phyloP scores from a whole-genome alignment of 495 filamentous ascomycete species.

The Poronia punctata region DNA sequence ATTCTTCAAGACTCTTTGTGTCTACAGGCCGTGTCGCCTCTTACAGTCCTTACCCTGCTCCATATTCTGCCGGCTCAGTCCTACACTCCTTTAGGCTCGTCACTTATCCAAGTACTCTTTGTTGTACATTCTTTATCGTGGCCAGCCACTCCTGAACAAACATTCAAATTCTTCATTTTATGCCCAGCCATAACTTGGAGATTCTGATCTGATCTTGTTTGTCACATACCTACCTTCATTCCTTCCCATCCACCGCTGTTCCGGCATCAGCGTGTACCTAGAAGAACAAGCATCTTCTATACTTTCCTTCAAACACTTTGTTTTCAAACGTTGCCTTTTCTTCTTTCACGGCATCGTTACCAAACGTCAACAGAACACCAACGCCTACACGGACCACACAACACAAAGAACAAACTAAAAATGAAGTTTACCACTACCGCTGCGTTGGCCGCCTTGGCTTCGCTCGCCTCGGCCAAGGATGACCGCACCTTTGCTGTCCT shows the following conservation, averaged over 20 bases:
- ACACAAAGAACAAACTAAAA: conserved; percentile 4
- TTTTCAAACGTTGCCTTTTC: background rate
- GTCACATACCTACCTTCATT: conserved; percentile 5
- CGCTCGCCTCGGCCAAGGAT: conserved; percentile 28
- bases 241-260: conserved; percentile 10
- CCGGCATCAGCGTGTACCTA: conserved; percentile 16
- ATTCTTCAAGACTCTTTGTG: background rate
- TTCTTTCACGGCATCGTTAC: too few relatives aligned
- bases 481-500: conserved; percentile 39
- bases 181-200: background rate
- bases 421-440: conserved; percentile 24
- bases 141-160: conserved; percentile 12
- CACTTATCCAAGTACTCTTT: conserved; percentile 16
- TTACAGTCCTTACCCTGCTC: conserved; percentile 12
- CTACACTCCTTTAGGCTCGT: conserved; percentile 25
- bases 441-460: conserved; percentile 22
- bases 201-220: background rate
- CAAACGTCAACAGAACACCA: conserved; percentile 5
- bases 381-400: conserved; percentile 2
- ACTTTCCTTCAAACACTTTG: conserved; percentile 1
- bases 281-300: conserved; percentile 1
- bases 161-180: conserved; percentile 1
- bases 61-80: conserved; percentile 32
- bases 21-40: conserved; percentile 7
- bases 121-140: conserved; percentile 23